Base-by-base conservation (phyloP, 768 basidiomycete species). In the Nidularia sp. region DNA sequence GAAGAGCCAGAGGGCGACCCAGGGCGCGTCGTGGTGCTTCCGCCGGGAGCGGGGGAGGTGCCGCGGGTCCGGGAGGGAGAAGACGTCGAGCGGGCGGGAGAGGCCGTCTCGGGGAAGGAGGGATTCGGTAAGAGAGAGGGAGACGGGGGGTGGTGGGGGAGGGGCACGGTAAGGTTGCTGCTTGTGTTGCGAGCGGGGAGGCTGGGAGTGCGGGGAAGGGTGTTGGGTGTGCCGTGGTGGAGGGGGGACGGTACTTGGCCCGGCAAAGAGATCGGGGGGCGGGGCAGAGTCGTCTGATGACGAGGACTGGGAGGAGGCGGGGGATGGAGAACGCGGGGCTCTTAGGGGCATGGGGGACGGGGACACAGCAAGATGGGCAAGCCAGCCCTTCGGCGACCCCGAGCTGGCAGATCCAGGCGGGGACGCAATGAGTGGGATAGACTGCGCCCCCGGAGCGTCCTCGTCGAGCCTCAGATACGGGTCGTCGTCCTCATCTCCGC, bases 381-480 rank as follows among this genome's bases (percentile, higher is more conserved):
- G 71, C 89, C 87, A 90, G 18, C 85, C 79, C 63, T 65, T 81
- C 22, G 69, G 72, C 4, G 75, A 75, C 4, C 62, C 67, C 29
- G 68, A 65, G 53, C 69, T 69, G 8, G 61, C 57, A 12, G 67
- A 69, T 18, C 54, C 58, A 51, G 36, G 36, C 66, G 2, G 72
- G 73, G n/a, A 67, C 62, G 15, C 64, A 63, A 57, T 75, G 74
- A 34, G 64, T 62, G 49, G 64, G 66, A 66, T 18, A 64, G 63
- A 34, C 55, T 52, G 50, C 61, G 58, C 29, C 72, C 71, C 66
- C 6, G 68, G 71, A 53, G 72, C 75, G 46, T 85, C 85, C 57
- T 86, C 86, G 68, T 90, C 88, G 49, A 90, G 71, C 39, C 83
- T 80, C 52, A 91, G 76, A 77, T 90, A 90, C 39, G 88, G 88